Percentiles rank a stretch among this genome's conserved stretches.
Evolutionary conservation across 1,284 basidiomycete genomes (phyloP).

Genomic region (Boletellus deceptivus): DNA sequence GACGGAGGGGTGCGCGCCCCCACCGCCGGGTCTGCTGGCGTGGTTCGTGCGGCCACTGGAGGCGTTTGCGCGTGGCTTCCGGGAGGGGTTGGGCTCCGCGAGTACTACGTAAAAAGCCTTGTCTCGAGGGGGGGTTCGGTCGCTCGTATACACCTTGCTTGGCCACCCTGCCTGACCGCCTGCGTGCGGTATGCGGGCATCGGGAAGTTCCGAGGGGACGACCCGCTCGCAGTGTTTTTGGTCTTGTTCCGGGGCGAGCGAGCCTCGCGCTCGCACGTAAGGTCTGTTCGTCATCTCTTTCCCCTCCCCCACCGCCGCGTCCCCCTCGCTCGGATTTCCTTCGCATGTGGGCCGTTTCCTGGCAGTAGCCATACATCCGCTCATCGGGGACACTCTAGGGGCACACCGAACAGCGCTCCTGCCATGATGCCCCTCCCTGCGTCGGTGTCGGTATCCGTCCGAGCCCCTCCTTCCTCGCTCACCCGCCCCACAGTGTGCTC

Average conservation of each 20-base stretch:
- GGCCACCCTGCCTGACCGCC: constrained; percentile 6
- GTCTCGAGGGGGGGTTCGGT: background rate
- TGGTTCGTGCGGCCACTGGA: constrained; percentile 62
- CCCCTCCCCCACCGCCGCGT: no score
- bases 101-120: constrained; percentile 18
- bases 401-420: constrained; percentile 18
- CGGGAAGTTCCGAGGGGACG: constrained; percentile 28
- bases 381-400: constrained; percentile 27
- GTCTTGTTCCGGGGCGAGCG: constrained; percentile 9
- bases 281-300: background rate
- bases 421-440: constrained; percentile 20
- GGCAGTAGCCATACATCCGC: constrained; percentile 5
- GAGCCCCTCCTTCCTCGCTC: constrained; percentile 3
- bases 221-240: constrained; percentile 4
- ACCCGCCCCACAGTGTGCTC: constrained; percentile 16
- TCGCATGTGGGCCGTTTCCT: constrained; percentile 27
- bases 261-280: constrained; percentile 1
- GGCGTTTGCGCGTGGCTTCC: constrained; percentile 63
- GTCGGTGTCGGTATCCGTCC: constrained; percentile 22
- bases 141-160: background rate
- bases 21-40: constrained; percentile 44
- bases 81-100: constrained; percentile 45
- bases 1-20: constrained; percentile 43
- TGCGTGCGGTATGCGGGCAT: constrained; percentile 21
- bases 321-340: background rate